Conservation (phyloP, 2,329 filamentous ascomycete genomes). For the Fusarium nygamai region DNA sequence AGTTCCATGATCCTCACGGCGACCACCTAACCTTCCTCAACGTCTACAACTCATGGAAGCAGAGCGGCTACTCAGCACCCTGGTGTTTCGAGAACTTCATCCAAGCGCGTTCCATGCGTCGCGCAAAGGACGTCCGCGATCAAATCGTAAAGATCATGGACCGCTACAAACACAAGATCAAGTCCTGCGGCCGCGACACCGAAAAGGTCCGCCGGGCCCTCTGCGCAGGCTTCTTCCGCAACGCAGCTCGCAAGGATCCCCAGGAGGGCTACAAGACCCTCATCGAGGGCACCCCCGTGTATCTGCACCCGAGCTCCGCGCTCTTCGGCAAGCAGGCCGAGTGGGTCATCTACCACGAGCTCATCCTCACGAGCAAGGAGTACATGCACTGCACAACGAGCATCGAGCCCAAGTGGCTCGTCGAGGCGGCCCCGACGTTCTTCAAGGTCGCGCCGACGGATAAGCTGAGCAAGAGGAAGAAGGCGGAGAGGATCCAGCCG, state of each 20-base stretch:
- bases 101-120: slow-evolving; percentile 86
- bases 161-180: slow-evolving; percentile 82
- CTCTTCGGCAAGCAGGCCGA: slow-evolving; percentile 96
- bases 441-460: slow-evolving; percentile 96
- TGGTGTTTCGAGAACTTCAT: slow-evolving; percentile 99
- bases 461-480: slow-evolving; percentile 87
- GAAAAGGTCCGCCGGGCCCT: slow-evolving; percentile 87
- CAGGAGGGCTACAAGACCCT: slow-evolving; percentile 98
- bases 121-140: slow-evolving; percentile 90
- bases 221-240: slow-evolving; percentile 95
- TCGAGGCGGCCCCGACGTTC: slow-evolving; percentile 97
- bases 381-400: slow-evolving; percentile 96
- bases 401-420: slow-evolving; percentile 94
- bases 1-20: slow-evolving; percentile 94
- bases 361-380: slow-evolving; percentile 94
- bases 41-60: slow-evolving; percentile 97
- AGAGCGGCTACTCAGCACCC: slow-evolving; percentile 79
- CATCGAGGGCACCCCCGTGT: slow-evolving; percentile 93
- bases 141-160: slow-evolving; percentile 95
- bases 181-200: slow-evolving; percentile 88
- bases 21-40: slow-evolving; percentile 96
- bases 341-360: slow-evolving; percentile 92
- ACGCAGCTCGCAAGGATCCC: slow-evolving; percentile 92
- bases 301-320: slow-evolving; percentile 90
- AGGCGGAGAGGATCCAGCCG: slow-evolving; percentile 93